These are phyloP conservation scores for Phytophthora citrophthora DNA, from an alignment of 352 stramenopile genomes.

Conservation along the genomic window DNA sequence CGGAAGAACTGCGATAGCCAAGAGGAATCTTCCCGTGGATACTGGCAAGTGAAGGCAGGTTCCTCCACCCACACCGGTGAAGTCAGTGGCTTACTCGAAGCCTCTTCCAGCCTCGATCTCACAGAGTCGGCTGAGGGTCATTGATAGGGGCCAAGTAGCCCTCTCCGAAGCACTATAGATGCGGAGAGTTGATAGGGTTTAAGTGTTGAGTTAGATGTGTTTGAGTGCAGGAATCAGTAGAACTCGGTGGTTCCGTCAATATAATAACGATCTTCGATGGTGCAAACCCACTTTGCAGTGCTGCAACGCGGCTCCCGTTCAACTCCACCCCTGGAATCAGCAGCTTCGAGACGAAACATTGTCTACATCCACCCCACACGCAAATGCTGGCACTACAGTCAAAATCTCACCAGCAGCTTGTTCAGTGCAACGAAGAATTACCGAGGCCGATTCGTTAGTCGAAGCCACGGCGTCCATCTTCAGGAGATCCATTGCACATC, in stretches of 20 bases:
- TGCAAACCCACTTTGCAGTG: not conserved
- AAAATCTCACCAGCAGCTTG: no score
- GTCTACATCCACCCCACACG: no score
- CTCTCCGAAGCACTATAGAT: no score
- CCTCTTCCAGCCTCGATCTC: not conserved
- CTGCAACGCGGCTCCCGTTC: not conserved
- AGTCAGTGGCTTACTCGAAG: not conserved
- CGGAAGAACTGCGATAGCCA: not conserved
- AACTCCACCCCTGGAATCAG: not conserved
- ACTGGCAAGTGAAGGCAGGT: not conserved
- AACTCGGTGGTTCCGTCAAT: not conserved
- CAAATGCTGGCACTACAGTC: no score
- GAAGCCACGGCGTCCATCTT: slow-evolving; percentile 10
- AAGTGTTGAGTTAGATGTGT: not conserved
- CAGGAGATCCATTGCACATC: slow-evolving; percentile 15
- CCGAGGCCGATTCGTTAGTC: slow-evolving; percentile 9
- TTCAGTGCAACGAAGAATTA: no score
- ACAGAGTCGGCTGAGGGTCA: not conserved
- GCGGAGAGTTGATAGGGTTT: not conserved
- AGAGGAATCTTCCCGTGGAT: not conserved
- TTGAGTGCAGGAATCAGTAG: not conserved
- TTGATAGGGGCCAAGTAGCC: not conserved
- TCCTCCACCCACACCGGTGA: not conserved
- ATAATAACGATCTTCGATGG: not conserved
- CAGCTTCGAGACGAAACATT: not conserved